Evolutionary conservation across 2,329 filamentous ascomycete species (phyloP), one percentile per base, ranked within the genome.

Genomic region (Fusarium chaquense): DNA sequence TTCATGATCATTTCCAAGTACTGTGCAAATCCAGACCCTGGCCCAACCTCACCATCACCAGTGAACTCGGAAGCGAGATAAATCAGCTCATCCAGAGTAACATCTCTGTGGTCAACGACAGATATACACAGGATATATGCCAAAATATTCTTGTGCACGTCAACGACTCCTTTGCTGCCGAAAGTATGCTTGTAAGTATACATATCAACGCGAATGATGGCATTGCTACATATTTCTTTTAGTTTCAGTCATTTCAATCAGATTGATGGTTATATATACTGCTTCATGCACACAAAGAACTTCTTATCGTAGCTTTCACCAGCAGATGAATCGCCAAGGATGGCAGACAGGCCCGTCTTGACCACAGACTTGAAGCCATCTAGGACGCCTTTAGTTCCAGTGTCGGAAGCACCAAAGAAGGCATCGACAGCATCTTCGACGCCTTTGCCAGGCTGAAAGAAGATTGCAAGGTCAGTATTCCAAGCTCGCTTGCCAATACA

Each of bases 231-330:
- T 10, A 7, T 47, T 35, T 22, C 13, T 13, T 13, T 32, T 18
- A 53, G 32, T 40, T 7, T 16, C 6, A 1, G 22, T 1, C 13
- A 26, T 44, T 16, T 44, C 15, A 44, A 16, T 44, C 12, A 26
- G 26, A 15, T 26, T 6, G 1, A 26, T 28, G 13, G 22, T 26
- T 18, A 16, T 6, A 49, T 51, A n/a, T 62, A 62, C 58, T 62
- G 44, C 26, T 62, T 62, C 22, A 62, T 41, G 18, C 58, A 62
- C 11, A 62, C 58, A 24, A 62, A 62, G 35, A 62, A 62, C 30
- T 62, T 57, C 51, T 62, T 57, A 35, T 62, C 58, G 15, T 57
- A 62, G 43, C 52, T 62, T 40, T 62, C 58, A 4, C 58, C 58
- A 20, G 58, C 58, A 7, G 58, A 62, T 38, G 58, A 26, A 36